phyloP scores from a whole-genome alignment of 208 protist genomes.

The Strigomonas galati region DNA sequence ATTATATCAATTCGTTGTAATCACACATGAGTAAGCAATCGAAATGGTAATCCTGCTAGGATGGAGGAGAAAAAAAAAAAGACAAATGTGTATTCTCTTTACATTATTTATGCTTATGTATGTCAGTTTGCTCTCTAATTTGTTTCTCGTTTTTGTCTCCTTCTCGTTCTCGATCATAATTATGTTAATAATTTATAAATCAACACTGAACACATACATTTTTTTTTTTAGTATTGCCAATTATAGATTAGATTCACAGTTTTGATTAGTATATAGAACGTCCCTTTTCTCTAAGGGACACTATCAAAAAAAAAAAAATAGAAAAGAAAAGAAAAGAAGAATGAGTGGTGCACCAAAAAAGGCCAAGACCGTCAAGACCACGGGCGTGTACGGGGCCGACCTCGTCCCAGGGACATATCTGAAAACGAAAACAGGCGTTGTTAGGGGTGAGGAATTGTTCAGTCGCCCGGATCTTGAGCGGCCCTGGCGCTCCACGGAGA shows the following conservation, averaged over 20 bases:
- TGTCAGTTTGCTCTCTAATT: too few species aligned
- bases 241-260: too few species aligned
- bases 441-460: conserved; percentile 84
- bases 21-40: too few species aligned
- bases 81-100: too few species aligned
- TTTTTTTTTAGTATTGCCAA: conserved; percentile 1
- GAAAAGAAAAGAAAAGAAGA: conserved; percentile 17
- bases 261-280: too few species aligned
- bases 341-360: neutral
- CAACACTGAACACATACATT: neutral
- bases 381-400: conserved; percentile 71
- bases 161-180: neutral
- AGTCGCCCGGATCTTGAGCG: conserved; percentile 81
- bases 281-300: too few species aligned
- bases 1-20: too few species aligned
- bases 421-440: conserved; percentile 65
- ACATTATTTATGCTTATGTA: too few species aligned
- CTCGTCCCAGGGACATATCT: conserved; percentile 67
- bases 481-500: conserved; percentile 63
- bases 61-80: neutral
- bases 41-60: too few species aligned
- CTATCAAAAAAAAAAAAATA: too few species aligned
- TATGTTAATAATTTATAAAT: neutral
- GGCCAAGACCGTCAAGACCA: conserved; percentile 21
- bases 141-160: neutral